These are phyloP conservation scores for Vachellia pachyceras DNA, from an alignment of 306 rosid species.

Conservation along the genomic window DNA sequence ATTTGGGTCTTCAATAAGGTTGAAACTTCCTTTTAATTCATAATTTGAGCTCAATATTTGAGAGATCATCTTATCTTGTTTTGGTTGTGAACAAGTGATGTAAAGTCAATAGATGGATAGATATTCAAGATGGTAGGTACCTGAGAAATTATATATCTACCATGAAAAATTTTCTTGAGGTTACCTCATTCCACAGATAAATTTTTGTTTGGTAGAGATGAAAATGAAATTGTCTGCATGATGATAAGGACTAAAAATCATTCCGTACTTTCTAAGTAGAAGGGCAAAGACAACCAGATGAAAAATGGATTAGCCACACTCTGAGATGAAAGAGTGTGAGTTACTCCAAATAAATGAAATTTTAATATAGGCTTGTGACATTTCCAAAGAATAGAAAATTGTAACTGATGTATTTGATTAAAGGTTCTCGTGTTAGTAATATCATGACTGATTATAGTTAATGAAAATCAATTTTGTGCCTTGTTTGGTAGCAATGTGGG, in stretches of 20 bases:
- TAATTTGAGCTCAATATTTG: neutral
- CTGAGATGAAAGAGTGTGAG: constrained; percentile 9
- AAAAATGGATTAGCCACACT: constrained; percentile 2
- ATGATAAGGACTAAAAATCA: neutral
- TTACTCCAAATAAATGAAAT: constrained; percentile 8
- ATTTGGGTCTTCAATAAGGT: constrained; percentile 99
- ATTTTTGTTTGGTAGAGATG: neutral
- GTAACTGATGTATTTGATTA: neutral
- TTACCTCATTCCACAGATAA: neutral
- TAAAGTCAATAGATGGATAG: neutral
- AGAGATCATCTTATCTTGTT: neutral
- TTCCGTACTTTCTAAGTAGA: neutral
- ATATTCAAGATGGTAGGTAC: neutral
- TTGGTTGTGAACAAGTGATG: neutral
- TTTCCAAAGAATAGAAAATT: neutral
- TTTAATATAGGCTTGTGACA: neutral
- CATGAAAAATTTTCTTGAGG: too few relatives aligned
- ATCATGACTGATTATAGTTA: neutral
- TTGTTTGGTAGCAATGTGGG: neutral
- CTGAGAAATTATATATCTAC: neutral
- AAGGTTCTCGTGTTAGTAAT: neutral
- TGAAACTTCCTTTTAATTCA: neutral
- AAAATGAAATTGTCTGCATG: neutral
- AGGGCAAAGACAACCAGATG: neutral
- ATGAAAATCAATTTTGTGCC: neutral